These are phyloP conservation scores for Russula emetica DNA, from an alignment of 768 basidiomycete genomes.

Conservation along the genomic window DNA sequence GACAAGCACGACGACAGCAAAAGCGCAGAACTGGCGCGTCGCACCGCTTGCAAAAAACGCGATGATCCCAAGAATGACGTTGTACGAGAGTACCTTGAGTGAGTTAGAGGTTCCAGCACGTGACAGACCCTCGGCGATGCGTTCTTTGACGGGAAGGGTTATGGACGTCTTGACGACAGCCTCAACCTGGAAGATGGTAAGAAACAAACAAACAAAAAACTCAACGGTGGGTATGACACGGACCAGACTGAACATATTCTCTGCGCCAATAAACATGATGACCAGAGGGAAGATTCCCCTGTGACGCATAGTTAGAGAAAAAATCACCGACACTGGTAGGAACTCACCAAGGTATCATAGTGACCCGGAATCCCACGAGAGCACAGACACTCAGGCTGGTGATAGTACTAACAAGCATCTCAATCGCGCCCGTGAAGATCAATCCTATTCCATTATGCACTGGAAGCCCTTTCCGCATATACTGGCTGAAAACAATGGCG, in stretches of 20 bases:
- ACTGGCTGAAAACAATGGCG: constrained; percentile 68
- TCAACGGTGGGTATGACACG: constrained; percentile 30
- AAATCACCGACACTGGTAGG: constrained; percentile 13
- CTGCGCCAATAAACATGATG: constrained; percentile 91
- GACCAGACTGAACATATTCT: constrained; percentile 96
- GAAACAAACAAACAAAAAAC: constrained; percentile 27
- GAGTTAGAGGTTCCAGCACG: constrained; percentile 89
- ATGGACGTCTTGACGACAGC: constrained; percentile 81
- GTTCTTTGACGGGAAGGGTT: constrained; percentile 83
- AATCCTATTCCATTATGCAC: constrained; percentile 90
- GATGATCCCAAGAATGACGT: constrained; percentile 70
- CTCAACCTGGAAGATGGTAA: constrained; percentile 55
- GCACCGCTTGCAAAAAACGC: constrained; percentile 72
- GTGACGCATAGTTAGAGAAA: neutral
- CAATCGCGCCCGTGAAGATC: constrained; percentile 88
- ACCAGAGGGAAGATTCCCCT: constrained; percentile 91
- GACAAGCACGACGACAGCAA: constrained; percentile 89
- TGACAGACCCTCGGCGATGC: constrained; percentile 87
- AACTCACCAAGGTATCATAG: constrained; percentile 84
- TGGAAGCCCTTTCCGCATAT: constrained; percentile 70
- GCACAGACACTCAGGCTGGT: constrained; percentile 92
- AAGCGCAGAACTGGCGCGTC: constrained; percentile 88
- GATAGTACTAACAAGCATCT: constrained; percentile 88
- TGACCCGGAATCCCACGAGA: constrained; percentile 80
- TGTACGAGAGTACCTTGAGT: constrained; percentile 85